Evolutionary conservation across 495 filamentous ascomycete species (phyloP).

Genomic region (Gamarada debralockiae): DNA sequence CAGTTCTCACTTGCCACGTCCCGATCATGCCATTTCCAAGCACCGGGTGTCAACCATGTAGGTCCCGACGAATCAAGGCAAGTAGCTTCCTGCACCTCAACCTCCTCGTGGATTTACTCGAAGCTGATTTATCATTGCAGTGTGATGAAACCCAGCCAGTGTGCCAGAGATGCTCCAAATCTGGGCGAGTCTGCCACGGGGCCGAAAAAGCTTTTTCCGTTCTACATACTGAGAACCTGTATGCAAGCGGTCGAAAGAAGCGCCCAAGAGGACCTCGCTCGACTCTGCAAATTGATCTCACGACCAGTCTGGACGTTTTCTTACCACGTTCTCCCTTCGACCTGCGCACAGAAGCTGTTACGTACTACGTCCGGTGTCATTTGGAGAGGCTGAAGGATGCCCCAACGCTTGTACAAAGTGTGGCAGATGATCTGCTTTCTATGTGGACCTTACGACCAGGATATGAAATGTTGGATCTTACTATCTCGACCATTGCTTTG

Average conservation of each 20-base stretch:
- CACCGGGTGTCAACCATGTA: slow-evolving; percentile 22
- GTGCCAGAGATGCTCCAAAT: slow-evolving; percentile 26
- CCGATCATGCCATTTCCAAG: slow-evolving; percentile 19
- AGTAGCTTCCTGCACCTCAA: neutral
- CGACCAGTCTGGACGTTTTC: no score
- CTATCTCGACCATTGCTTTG: slow-evolving; percentile 25
- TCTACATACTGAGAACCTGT: slow-evolving; percentile 28
- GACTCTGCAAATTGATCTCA: no score
- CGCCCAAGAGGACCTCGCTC: slow-evolving; percentile 32
- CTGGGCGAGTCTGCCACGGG: slow-evolving; percentile 17
- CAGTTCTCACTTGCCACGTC: no score
- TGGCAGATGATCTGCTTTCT: no score
- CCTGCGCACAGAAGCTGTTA: slow-evolving; percentile 18
- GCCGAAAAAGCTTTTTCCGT: neutral
- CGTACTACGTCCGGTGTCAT: slow-evolving; percentile 24
- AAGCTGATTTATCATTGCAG: slow-evolving; percentile 9
- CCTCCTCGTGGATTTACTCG: neutral
- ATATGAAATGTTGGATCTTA: slow-evolving; percentile 24
- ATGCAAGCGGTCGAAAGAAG: slow-evolving; percentile 26
- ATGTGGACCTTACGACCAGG: no score
- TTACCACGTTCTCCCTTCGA: slow-evolving; percentile 18
- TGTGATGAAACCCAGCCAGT: slow-evolving; percentile 25
- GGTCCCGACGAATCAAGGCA: slow-evolving; percentile 26
- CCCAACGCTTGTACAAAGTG: slow-evolving; percentile 9
- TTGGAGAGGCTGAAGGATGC: slow-evolving; percentile 10